phyloP scores from a whole-genome alignment of 371 early-diverging fungal species.

The Rhizopus sp. region DNA sequence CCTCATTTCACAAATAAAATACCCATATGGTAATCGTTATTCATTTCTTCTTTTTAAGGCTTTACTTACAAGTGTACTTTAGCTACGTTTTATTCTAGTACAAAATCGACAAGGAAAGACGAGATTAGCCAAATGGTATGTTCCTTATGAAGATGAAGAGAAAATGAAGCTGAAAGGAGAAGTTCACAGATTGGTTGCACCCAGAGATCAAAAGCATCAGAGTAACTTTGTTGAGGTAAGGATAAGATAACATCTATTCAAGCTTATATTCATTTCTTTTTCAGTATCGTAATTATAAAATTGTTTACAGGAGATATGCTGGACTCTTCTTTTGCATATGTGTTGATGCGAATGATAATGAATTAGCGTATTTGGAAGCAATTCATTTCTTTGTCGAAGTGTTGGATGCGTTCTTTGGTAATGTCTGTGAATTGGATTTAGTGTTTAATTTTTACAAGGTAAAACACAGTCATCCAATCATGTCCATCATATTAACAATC shows the following conservation, averaged over 20 bases:
- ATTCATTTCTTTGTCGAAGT: constrained; percentile 99
- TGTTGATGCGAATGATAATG: constrained; percentile 96
- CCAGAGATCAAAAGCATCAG: constrained; percentile 95
- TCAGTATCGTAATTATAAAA: constrained; percentile 90
- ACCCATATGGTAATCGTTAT: background rate
- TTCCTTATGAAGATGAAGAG: constrained; percentile 91
- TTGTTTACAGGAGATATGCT: constrained; percentile 97
- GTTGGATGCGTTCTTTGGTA: constrained; percentile 95
- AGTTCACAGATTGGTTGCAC: constrained; percentile 92
- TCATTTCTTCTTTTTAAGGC: constrained; percentile 45
- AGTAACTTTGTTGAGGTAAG: constrained; percentile 94
- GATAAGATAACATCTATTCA: background rate
- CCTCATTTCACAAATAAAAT: no score
- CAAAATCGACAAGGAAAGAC: constrained; percentile 98
- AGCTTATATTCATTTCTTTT: background rate
- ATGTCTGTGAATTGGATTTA: constrained; percentile 96
- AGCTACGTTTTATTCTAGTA: constrained; percentile 95
- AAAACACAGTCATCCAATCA: constrained; percentile 5
- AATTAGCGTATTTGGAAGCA: constrained; percentile 90
- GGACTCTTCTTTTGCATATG: constrained; percentile 97
- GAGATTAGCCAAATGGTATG: constrained; percentile 95
- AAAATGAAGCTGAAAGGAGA: constrained; percentile 92
- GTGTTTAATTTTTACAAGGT: constrained; percentile 97
- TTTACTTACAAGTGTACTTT: no score
- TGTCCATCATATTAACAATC: background rate